Base-by-base conservation (phyloP, 192 early-diverging fungal species). In the Blastocladiella britannica region DNA sequence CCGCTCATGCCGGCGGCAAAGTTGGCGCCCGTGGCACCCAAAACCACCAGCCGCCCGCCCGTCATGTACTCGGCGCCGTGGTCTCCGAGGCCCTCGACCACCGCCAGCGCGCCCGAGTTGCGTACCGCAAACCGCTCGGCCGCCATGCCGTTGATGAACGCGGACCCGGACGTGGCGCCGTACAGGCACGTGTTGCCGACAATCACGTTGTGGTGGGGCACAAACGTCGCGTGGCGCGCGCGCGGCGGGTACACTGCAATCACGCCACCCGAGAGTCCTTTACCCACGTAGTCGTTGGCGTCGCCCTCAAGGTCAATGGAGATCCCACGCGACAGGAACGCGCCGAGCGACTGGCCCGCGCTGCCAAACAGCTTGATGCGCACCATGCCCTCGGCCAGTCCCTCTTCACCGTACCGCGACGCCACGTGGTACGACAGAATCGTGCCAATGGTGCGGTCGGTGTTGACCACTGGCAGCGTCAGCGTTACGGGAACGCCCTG, bases 51-150 rank as follows among this genome's bases (percentile, higher is more conserved):
- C 31, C 89, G 77, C 52, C 94, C 94, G 52, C 94, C 94, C 6
- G 94, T 97, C 94, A 97, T 97, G 76, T 97, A 97, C 77, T 97
- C 94, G 71, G 92, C 95, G 55, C 91, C 94, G 67, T 97, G 94
- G 75, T 97, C 94, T 62, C 94, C 94, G 26, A 84, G 81, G 59
- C 94, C 94, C 70, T 97, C 94, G 29, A 89, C 85, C 5, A 97
- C 91, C 43, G 91, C 89, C 52, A 76, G 73, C 24, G 92, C 94
- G 58, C 94, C 94, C n/a, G 90, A 93, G 72, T 97, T 97, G 67
- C 94, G 82, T 56, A 97, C 94, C 57, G 84, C 84, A 73, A 97
- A 97, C 61, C 94, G 86, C 71, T 97, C 94, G 18, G 91, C 91
- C 55, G 92, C 92, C 60, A 95, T 76, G 64, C 94, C 94, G 62